A percentile compares a stretch with the other conserved stretches of the same genome.
These are phyloP conservation scores for Parathielavia hyrcaniae DNA, from an alignment of 495 filamentous ascomycete genomes.

Conservation along the genomic window DNA sequence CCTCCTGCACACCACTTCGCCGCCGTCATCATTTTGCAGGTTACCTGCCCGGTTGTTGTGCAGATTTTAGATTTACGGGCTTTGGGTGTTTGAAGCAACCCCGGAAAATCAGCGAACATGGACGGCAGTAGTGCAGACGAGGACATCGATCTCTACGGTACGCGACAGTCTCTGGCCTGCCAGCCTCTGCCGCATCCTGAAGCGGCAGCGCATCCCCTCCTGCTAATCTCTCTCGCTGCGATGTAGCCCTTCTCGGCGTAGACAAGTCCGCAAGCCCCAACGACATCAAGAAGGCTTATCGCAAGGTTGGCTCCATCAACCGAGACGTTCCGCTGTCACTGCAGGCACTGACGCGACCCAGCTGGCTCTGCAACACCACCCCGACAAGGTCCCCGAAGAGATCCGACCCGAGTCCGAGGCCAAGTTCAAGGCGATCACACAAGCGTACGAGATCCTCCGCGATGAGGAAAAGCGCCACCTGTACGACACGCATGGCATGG, in stretches of 20 bases:
- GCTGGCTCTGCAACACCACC: slow-evolving; percentile 84
- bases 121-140: slow-evolving; percentile 36
- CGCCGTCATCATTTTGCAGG: background rate
- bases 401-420: slow-evolving; percentile 77
- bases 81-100: background rate
- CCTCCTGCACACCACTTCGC: slow-evolving; percentile 4
- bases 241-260: slow-evolving; percentile 67
- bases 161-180: slow-evolving; percentile 20
- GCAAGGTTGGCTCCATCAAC: slow-evolving; percentile 59
- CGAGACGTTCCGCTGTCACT: background rate
- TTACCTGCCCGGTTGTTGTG: background rate
- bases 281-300: slow-evolving; percentile 95
- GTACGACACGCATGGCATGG: slow-evolving; percentile 93
- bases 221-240: slow-evolving; percentile 10
- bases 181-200: background rate
- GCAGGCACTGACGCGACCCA: slow-evolving; percentile 35
- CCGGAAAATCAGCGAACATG: slow-evolving; percentile 31
- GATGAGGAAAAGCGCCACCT: slow-evolving; percentile 88
- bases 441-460: slow-evolving; percentile 95
- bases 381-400: slow-evolving; percentile 89
- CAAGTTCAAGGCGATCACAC: slow-evolving; percentile 82
- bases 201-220: background rate
- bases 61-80: background rate
- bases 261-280: slow-evolving; percentile 61
- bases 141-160: slow-evolving; percentile 65